A percentile compares a stretch with the other conserved stretches of the same genome.
Conservation (phyloP, 1,284 basidiomycete genomes). For the Melampsora americana region DNA sequence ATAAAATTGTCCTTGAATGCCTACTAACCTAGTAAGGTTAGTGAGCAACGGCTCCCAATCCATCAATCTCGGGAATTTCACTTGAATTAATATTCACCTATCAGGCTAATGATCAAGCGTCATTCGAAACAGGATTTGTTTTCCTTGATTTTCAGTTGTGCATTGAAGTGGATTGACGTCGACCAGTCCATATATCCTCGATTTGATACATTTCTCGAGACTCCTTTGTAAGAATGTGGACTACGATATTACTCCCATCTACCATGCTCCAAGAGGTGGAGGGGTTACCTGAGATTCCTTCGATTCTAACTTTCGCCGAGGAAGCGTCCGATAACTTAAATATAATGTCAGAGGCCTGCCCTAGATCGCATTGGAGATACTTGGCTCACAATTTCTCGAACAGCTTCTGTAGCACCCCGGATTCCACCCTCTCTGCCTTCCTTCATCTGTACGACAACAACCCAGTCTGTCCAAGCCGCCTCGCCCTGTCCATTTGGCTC, state of each 20-base stretch:
- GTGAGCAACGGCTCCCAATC: no score
- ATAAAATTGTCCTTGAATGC: no score
- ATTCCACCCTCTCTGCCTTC: constrained; percentile 49
- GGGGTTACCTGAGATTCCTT: constrained; percentile 58
- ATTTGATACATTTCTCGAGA: constrained; percentile 49
- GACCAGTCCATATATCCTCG: constrained; percentile 47
- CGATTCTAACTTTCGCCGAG: constrained; percentile 57
- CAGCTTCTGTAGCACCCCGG: constrained; percentile 49
- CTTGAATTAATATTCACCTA: no score
- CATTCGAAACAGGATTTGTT: no score
- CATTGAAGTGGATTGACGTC: neutral
- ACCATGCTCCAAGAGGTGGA: constrained; percentile 51
- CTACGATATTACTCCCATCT: constrained; percentile 49
- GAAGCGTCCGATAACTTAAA: constrained; percentile 45
- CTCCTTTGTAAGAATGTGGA: constrained; percentile 50
- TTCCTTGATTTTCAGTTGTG: no score
- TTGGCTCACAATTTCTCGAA: constrained; percentile 47
- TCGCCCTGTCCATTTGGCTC: constrained; percentile 47
- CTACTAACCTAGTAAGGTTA: no score
- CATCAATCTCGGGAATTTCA: no score
- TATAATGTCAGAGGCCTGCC: constrained; percentile 44
- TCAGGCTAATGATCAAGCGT: no score
- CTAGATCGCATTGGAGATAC: constrained; percentile 34
- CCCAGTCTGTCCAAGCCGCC: constrained; percentile 50
- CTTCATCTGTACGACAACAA: constrained; percentile 47